Conservation (phyloP, 129 eudicot genomes). For the Artemisia annua region DNA sequence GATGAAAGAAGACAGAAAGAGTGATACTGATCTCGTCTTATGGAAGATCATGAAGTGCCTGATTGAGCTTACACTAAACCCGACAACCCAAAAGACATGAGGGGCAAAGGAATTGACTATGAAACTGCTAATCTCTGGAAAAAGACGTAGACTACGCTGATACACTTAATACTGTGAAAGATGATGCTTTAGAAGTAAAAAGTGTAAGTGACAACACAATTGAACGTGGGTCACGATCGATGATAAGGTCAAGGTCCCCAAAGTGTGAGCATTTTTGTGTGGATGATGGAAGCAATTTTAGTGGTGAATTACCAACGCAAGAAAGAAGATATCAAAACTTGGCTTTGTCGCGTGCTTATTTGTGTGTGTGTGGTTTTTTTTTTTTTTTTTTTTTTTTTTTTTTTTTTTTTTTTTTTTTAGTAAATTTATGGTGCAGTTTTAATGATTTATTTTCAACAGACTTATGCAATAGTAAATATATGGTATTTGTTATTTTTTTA, state of each 20-base stretch:
- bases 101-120: slow-evolving; percentile 75
- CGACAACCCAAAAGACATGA: slow-evolving; percentile 54
- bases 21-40: slow-evolving; percentile 85
- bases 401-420: too few relatives aligned
- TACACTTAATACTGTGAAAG: slow-evolving; percentile 42
- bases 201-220: slow-evolving; percentile 51
- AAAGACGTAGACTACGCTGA: slow-evolving; percentile 79
- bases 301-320: slow-evolving; percentile 52
- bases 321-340: slow-evolving; percentile 73
- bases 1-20: slow-evolving; percentile 85
- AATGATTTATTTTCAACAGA: too few relatives aligned
- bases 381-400: too few relatives aligned
- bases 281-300: slow-evolving; percentile 28
- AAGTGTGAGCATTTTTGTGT: slow-evolving; percentile 31
- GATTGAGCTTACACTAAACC: slow-evolving; percentile 78
- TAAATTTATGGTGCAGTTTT: too few relatives aligned
- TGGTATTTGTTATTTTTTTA: too few relatives aligned
- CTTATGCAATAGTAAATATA: too few relatives aligned
- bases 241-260: slow-evolving; percentile 39
- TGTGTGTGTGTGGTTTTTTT: too few relatives aligned
- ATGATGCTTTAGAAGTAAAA: slow-evolving; percentile 35
- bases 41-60: slow-evolving; percentile 93
- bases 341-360: slow-evolving; percentile 20
- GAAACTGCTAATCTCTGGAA: slow-evolving; percentile 70
- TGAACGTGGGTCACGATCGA: slow-evolving; percentile 38